phyloP scores from a whole-genome alignment of 768 basidiomycete species.

The Boletales sp. region DNA sequence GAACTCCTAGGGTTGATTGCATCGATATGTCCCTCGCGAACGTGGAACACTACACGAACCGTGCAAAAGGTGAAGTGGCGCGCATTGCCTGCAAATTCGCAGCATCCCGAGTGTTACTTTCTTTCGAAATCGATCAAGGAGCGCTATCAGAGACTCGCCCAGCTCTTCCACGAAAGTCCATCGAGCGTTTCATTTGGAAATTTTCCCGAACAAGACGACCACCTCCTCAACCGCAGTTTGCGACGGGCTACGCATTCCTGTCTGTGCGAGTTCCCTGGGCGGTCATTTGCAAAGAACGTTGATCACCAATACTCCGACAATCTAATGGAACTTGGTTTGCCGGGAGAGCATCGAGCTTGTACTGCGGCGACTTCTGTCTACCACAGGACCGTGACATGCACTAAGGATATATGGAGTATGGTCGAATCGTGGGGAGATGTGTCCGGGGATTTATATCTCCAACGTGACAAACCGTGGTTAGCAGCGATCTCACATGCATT shows the following conservation, averaged over 20 bases:
- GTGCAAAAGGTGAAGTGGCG: conserved; percentile 13
- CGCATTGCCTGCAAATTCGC: not conserved
- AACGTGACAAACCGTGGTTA: not conserved
- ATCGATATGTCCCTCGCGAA: conserved; percentile 30
- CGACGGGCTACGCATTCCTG: conserved; percentile 10
- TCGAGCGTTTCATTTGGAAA: conserved; percentile 1
- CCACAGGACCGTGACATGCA: not conserved
- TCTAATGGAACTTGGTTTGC: not conserved
- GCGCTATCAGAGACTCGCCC: conserved; percentile 3
- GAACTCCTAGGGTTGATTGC: conserved; percentile 32
- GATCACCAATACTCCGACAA: conserved; percentile 9
- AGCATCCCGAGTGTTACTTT: conserved; percentile 4
- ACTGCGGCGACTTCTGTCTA: conserved; percentile 1
- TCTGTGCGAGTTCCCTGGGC: conserved; percentile 3
- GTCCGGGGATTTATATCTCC: conserved; percentile 2
- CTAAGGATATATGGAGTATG: not conserved
- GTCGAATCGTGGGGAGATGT: not conserved
- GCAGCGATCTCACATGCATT: too few species aligned
- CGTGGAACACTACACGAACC: conserved; percentile 34
- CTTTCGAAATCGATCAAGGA: conserved; percentile 20
- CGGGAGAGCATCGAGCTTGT: conserved; percentile 10
- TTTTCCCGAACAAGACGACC: conserved; percentile 7
- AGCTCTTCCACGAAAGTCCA: conserved; percentile 1
- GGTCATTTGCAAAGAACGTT: not conserved
- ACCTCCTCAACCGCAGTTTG: conserved; percentile 16